These are phyloP conservation scores for Suhomyces bokatorum DNA, from an alignment of 1,139 yeast species.

Conservation along the genomic window DNA sequence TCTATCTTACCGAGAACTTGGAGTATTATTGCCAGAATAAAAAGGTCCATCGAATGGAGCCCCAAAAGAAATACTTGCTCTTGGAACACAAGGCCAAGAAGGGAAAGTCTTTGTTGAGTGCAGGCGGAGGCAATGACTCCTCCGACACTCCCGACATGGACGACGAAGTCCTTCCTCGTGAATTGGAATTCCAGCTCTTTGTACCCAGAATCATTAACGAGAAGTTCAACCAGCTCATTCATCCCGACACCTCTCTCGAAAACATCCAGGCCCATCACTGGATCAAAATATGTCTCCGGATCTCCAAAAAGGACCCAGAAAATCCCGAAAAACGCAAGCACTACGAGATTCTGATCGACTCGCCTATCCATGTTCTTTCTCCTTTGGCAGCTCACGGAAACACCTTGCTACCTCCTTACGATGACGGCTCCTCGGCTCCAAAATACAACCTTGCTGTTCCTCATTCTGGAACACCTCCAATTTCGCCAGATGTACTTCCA, in stretches of 20 bases:
- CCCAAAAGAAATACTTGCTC: slow-evolving; percentile 73
- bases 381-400: slow-evolving; percentile 70
- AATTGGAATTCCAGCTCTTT: slow-evolving; percentile 79
- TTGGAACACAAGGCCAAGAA: slow-evolving; percentile 75
- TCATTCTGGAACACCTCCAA: slow-evolving; percentile 35
- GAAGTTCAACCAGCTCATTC: slow-evolving; percentile 47
- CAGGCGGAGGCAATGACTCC: slow-evolving; percentile 22
- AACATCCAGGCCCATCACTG: slow-evolving; percentile 88
- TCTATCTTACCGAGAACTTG: slow-evolving; percentile 82
- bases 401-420: slow-evolving; percentile 63
- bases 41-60: slow-evolving; percentile 90
- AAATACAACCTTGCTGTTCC: slow-evolving; percentile 19
- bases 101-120: slow-evolving; percentile 43
- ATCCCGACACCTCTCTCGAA: slow-evolving; percentile 79
- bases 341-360: slow-evolving; percentile 88
- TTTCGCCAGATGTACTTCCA: slow-evolving; percentile 58
- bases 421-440: slow-evolving; percentile 24
- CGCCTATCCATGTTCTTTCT: slow-evolving; percentile 79
- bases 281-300: slow-evolving; percentile 82
- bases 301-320: slow-evolving; percentile 63
- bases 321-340: slow-evolving; percentile 69
- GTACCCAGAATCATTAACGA: slow-evolving; percentile 67
- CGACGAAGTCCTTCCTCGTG: slow-evolving; percentile 53
- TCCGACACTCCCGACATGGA: slow-evolving; percentile 29
- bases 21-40: slow-evolving; percentile 86